Evolutionary conservation across 352 stramenopile genomes (phyloP).

Genomic region (Globisporangium nagaii): DNA sequence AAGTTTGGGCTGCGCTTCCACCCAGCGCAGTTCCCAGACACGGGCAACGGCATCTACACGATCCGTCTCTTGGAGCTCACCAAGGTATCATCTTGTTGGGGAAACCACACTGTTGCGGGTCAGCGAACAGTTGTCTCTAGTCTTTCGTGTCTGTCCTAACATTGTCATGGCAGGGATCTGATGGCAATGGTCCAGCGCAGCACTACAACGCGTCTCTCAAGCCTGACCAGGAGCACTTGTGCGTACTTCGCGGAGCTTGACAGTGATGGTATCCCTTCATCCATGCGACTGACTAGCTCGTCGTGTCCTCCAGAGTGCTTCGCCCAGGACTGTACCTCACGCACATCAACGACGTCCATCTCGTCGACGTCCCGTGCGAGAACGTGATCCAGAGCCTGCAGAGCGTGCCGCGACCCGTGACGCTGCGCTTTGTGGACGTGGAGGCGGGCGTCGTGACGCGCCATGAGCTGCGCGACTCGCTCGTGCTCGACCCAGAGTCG

Average conservation of each 20-base stretch:
- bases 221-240: constrained; percentile 59
- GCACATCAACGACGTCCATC: constrained; percentile 70
- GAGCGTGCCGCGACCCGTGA: constrained; percentile 45
- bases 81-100: constrained; percentile 25
- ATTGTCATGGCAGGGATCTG: constrained; percentile 20
- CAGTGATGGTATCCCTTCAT: background rate
- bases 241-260: background rate
- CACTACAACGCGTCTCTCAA: constrained; percentile 66
- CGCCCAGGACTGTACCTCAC: constrained; percentile 73
- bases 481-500: constrained; percentile 35
- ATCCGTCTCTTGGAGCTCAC: constrained; percentile 75
- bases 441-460: constrained; percentile 72
- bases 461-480: constrained; percentile 60
- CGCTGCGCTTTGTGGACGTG: constrained; percentile 67
- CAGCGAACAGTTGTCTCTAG: no score
- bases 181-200: constrained; percentile 51
- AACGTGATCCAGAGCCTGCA: constrained; percentile 65
- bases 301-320: constrained; percentile 26
- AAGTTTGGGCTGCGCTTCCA: constrained; percentile 80
- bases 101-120: no score
- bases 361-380: constrained; percentile 58
- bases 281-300: background rate
- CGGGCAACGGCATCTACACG: constrained; percentile 79
- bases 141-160: no score
- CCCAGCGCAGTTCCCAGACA: constrained; percentile 71